Base-by-base conservation (phyloP, 2,329 filamentous ascomycete genomes). In the Fusarium cicatricum region DNA sequence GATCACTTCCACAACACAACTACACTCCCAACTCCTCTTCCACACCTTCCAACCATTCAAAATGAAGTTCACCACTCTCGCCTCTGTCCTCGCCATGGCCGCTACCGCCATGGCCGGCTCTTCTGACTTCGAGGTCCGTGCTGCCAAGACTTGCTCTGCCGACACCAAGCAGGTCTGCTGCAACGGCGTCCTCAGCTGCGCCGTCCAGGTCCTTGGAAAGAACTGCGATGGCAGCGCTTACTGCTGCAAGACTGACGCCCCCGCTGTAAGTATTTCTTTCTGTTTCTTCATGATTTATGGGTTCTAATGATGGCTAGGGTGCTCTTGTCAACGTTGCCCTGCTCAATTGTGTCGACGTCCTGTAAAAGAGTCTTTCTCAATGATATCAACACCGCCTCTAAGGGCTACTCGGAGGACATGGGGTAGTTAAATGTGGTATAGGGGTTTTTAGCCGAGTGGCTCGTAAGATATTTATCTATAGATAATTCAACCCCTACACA, bases 1-100 rank as follows among this genome's bases (percentile, higher is more conserved):
- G 4, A n/a, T n/a, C n/a, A n/a, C 16, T 1, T 14, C n/a, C n/a
- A n/a, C n/a, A n/a, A n/a, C n/a, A n/a, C n/a, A n/a, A n/a, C n/a
- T n/a, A n/a, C n/a, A n/a, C n/a, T n/a, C n/a, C n/a, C n/a, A n/a
- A n/a, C n/a, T n/a, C n/a, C n/a, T n/a, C n/a, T n/a, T n/a, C n/a
- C n/a, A n/a, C n/a, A 21, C 11, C 11, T 12, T n/a, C 36, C 31
- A 52, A 34, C 33, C 29, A n/a, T 48, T 34, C 58, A 62, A 55
- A 44, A 62, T 62, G 59, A 55, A 62, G 41, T 62, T 62, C 58
- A 29, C 54, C 16, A 62, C 33, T 12, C 17, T 60, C 29, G 48
- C 44, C 26, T 46, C 58, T 16, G 11, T 55, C 49, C 21, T 62
- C 29, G 50, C 59, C 34, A 59, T 62, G 49, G 54, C 54, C 16